Percentiles rank a stretch among this genome's conserved stretches.
Evolutionary conservation across 1,284 basidiomycete genomes (phyloP).

Genomic region (Tremellales sp.): DNA sequence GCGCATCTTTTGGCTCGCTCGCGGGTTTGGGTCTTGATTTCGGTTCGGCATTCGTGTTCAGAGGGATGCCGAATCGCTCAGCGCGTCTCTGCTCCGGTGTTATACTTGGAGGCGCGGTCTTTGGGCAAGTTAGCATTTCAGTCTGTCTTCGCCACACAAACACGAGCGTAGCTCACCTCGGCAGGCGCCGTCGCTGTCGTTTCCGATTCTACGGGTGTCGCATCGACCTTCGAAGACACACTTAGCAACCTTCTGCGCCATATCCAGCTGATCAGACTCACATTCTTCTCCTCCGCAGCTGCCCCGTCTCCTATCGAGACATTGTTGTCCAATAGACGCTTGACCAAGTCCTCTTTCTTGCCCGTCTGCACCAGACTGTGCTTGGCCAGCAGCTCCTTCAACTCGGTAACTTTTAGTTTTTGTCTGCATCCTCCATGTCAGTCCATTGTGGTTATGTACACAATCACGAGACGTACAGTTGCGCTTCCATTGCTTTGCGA

Average conservation of each 20-base stretch:
- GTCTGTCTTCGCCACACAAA: background rate
- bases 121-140: background rate
- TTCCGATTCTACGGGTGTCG: background rate
- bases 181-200: conserved; percentile 7
- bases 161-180: conserved; percentile 9
- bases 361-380: conserved; percentile 40
- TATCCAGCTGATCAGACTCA: conserved; percentile 25
- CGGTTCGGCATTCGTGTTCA: conserved; percentile 25
- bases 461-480: conserved; percentile 18
- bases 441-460: background rate
- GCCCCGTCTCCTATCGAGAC: conserved; percentile 19
- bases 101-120: conserved; percentile 13
- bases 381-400: conserved; percentile 47
- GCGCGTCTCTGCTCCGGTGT: conserved; percentile 46
- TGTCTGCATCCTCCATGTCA: conserved; percentile 28
- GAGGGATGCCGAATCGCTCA: conserved; percentile 45
- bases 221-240: background rate
- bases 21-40: background rate
- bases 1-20: conserved; percentile 2
- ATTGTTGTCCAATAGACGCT: conserved; percentile 44
- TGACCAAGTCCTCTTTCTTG: conserved; percentile 49
- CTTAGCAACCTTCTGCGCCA: no score
- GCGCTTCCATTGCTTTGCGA: conserved; percentile 22
- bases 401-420: conserved; percentile 49
- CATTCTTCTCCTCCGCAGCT: conserved; percentile 3